Conservation (phyloP, 106 monocot species). For the Dioscorea alata region DNA sequence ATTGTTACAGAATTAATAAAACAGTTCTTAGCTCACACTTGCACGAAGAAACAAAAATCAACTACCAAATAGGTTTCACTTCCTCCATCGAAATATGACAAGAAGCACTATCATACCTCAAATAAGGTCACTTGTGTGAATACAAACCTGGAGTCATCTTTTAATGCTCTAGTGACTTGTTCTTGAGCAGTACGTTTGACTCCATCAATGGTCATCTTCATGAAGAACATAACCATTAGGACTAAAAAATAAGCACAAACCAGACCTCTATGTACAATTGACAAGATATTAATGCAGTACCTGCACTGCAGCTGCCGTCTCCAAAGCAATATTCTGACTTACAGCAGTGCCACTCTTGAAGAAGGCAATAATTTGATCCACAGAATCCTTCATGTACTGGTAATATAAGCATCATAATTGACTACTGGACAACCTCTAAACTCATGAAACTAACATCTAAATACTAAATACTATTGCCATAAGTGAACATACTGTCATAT, state of each 20-base stretch:
- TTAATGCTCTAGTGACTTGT: conserved; percentile 66
- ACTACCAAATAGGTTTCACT: too few species aligned
- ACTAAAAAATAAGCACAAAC: too few species aligned
- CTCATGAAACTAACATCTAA: not conserved
- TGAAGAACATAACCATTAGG: not conserved
- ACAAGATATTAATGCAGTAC: conserved; percentile 18
- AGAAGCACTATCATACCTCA: not conserved
- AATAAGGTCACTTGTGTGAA: not conserved
- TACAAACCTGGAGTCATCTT: conserved; percentile 78
- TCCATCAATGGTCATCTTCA: conserved; percentile 91
- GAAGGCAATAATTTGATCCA: conserved; percentile 84
- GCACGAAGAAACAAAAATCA: not conserved
- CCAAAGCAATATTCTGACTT: conserved; percentile 81
- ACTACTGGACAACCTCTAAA: not conserved
- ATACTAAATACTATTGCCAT: not conserved
- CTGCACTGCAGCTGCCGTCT: conserved; percentile 93
- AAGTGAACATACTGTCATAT: conserved; percentile 76
- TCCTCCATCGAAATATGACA: too few species aligned
- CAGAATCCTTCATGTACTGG: conserved; percentile 84
- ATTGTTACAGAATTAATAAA: too few species aligned
- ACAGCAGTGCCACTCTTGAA: conserved; percentile 73
- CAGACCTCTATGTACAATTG: too few species aligned
- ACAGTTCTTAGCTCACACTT: too few species aligned
- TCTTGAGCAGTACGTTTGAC: conserved; percentile 90
- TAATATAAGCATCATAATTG: conserved; percentile 6